Base-by-base conservation (phyloP, 1,139 yeast genomes). In the Protomyces arabidopsidicola region DNA sequence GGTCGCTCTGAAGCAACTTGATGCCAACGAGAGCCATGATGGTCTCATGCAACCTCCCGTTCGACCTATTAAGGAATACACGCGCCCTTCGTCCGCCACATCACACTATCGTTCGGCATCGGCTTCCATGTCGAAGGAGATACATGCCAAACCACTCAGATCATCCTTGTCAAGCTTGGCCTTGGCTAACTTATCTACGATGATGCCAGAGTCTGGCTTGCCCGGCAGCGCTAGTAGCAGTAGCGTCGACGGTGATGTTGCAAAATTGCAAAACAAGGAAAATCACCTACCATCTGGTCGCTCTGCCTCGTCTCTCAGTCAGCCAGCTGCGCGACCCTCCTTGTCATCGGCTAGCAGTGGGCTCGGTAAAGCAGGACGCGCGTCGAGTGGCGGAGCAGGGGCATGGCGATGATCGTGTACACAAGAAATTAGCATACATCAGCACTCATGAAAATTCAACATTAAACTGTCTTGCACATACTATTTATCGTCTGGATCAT, bases 141-240 rank as follows among this genome's bases (percentile, higher is more conserved):
- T 3, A 27, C 4, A 27, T 8, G 31, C 36, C 12, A 45, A 48
- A 35, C 35, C 54, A 3, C 36, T 48, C 54, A 50, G 34, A 27
- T 27, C 62, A 10, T 24, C 62, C 20, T 50, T 58, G 45, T 58
- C 62, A 3, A 50, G 56, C n/a, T 39, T 58, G n/a, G 53, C 62
- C 4, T 24, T 58, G 55, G 62, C 62, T n/a, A 58, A 52, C 45
- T 31, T 58, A 14, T 45, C 62, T 5, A 50, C 45, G 9, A 55
- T 38, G n/a, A 38, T 52, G 52, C 52, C 38, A 8, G 39, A 38
- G 9, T 9, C 45, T 8, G 18, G 61, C 6, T 10, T 38, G 42
- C 42, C 42, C 42, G 16, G n/a, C 42, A 38, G 42, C 16, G 16
- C 16, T n/a, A 38, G 42, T 38, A 16, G 42, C 42, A 36, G 42